These are phyloP conservation scores for Sabuloglossum arenarium DNA, from an alignment of 495 filamentous ascomycete species.

Conservation along the genomic window DNA sequence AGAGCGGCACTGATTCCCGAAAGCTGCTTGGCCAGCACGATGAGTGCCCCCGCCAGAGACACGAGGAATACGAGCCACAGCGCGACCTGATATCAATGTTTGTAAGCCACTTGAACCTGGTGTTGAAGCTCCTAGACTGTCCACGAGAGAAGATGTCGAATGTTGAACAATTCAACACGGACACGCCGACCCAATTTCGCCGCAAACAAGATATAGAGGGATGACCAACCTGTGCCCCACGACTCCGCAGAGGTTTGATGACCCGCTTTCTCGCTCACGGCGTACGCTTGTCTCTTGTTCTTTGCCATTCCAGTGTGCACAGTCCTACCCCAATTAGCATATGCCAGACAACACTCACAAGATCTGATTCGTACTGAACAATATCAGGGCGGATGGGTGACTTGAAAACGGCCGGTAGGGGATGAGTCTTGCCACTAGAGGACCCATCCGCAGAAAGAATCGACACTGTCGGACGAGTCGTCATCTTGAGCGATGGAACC, in stretches of 20 bases:
- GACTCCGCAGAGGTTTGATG: conserved; percentile 99
- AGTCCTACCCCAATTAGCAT: conserved; percentile 29
- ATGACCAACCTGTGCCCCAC: conserved; percentile 77
- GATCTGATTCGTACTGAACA: conserved; percentile 47
- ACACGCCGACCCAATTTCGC: not conserved
- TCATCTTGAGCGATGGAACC: conserved; percentile 35
- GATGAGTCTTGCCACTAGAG: conserved; percentile 64
- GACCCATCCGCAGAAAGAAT: conserved; percentile 85
- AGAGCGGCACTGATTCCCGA: conserved; percentile 99
- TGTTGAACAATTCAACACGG: conserved; percentile 1
- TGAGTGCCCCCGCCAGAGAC: conserved; percentile 99
- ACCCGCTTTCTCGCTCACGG: conserved; percentile 99
- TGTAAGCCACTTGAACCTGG: conserved; percentile 3
- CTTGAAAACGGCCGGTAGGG: conserved; percentile 86
- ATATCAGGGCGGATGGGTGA: conserved; percentile 96
- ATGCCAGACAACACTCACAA: not conserved
- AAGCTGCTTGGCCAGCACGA: conserved; percentile 98
- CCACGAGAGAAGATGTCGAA: not conserved
- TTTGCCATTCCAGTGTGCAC: conserved; percentile 99
- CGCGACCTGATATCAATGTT: conserved; percentile 52
- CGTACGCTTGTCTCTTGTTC: conserved; percentile 99
- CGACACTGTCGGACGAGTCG: conserved; percentile 84
- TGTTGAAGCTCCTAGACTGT: not conserved
- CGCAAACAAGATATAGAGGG: not conserved
- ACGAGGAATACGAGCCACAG: conserved; percentile 99